A percentile compares a stretch with the other conserved stretches of the same genome.
Conservation (phyloP, 2,329 filamentous ascomycete species). For the Blastomyces parvus region DNA sequence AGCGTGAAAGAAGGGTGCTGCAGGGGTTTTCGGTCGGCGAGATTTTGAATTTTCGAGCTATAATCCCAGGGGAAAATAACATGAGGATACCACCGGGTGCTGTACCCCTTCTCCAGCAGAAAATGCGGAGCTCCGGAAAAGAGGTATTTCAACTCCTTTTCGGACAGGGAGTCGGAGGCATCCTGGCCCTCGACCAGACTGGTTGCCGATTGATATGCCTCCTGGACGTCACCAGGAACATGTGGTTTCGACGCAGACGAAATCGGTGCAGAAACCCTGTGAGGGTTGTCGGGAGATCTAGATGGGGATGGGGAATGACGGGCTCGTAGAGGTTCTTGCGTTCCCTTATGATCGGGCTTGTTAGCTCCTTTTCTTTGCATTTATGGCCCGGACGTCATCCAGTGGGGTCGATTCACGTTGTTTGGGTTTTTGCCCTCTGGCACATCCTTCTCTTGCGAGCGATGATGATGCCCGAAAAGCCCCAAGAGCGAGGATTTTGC, state of each 20-base stretch:
- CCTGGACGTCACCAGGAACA: constrained; percentile 13
- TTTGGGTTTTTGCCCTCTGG: not conserved
- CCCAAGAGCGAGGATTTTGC: not conserved
- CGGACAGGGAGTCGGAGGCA: constrained; percentile 11
- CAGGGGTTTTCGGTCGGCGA: constrained; percentile 33
- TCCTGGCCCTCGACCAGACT: not conserved
- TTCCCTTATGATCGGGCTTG: not conserved
- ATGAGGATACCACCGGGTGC: constrained; percentile 34
- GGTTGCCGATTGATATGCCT: constrained; percentile 12
- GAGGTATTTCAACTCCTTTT: constrained; percentile 32
- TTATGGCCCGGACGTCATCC: not conserved
- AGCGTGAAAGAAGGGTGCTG: constrained; percentile 35
- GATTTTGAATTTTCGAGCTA: constrained; percentile 31
- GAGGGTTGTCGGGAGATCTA: not conserved
- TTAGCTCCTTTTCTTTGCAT: constrained; percentile 1
- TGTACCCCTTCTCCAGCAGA: constrained; percentile 34
- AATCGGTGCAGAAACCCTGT: not conserved
- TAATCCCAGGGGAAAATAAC: constrained; percentile 38
- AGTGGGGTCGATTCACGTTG: constrained; percentile 2
- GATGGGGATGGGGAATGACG: not conserved
- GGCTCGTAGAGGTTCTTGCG: not conserved
- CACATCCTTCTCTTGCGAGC: not conserved
- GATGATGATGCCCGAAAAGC: constrained; percentile 1
- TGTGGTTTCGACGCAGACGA: not conserved
- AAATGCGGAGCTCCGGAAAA: constrained; percentile 39